Conservation (phyloP, 2,329 filamentous ascomycete genomes). For the Alternaria dauci region DNA sequence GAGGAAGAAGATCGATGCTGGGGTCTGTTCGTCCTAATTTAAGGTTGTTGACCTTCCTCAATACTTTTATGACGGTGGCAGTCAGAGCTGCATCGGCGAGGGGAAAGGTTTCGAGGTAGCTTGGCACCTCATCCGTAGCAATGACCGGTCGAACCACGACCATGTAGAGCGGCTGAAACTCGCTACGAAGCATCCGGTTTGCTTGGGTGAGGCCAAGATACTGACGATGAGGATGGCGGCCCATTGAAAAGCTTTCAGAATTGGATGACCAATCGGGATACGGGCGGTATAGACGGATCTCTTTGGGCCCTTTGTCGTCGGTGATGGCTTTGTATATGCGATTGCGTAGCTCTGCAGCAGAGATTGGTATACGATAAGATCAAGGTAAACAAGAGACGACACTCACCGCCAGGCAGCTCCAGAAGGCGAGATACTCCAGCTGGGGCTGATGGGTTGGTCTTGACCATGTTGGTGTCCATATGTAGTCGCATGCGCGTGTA, state of each 20-base stretch:
- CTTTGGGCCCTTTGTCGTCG: fast-evolving
- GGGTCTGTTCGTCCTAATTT: too few species aligned
- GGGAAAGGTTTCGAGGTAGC: background rate
- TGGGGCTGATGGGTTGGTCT: too few species aligned
- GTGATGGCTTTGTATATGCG: background rate
- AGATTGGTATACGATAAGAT: background rate
- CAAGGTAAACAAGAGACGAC: background rate
- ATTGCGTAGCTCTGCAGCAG: background rate
- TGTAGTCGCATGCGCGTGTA: too few species aligned
- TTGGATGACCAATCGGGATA: too few species aligned
- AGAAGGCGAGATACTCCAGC: too few species aligned
- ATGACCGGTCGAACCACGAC: fast-evolving
- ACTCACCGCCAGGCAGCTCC: background rate
- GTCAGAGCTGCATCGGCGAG: background rate
- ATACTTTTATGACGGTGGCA: background rate
- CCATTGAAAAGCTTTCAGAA: too few species aligned
- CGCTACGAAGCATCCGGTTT: background rate
- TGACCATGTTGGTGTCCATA: too few species aligned
- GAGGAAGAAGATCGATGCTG: background rate
- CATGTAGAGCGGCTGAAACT: background rate
- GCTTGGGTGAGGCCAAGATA: background rate
- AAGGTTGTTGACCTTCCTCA: too few species aligned
- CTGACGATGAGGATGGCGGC: background rate
- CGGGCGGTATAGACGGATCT: too few species aligned
- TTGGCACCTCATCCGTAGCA: fast-evolving